Evolutionary conservation across 441 rosid species (phyloP), one percentile per base, ranked within the genome.

Genomic region (Gossypium schwendimanii): DNA sequence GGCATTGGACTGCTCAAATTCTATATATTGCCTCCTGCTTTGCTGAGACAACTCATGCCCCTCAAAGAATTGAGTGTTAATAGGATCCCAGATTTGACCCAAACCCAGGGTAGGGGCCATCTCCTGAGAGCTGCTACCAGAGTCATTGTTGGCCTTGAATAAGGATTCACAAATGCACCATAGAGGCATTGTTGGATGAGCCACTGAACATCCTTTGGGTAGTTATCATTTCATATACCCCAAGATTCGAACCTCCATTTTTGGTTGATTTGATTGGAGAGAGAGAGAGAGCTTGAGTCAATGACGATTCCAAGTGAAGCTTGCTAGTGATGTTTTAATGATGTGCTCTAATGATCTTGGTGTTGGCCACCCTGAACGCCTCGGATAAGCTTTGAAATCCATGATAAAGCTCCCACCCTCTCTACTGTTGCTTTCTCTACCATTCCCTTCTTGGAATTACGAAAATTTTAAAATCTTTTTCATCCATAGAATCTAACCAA

Each of bases 261-360:
- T 31, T 31, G 36, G 36, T 31, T 31, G 7, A 31, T 31, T 31
- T 31, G 36, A 31, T 31, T 31, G 36, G 36, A 5, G 36, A 31
- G 36, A 28, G 33, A 94, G 99, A 87, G 99, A 94, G 99, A 83
- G 86, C 72, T 85, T 7, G 97, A 88, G 75, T 91, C 83, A 33
- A 33, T 33, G 39, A 33, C 9, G 39, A 33, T 81, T 67, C 72
- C 81, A 52, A 82, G 64, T 21, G 39, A 33, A 33, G 9, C 39
- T 33, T 33, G 39, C 39, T 6, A 33, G 39, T 33, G 39, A 33
- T 6, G 9, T 33, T 33, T 33, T 33, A 33, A 33, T 33, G 39
- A 71, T 65, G 60, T 67, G 72, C 72, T 83, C 87, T 8, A 88
- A 70, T 12, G 83, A 72, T 81, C 88, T 82, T 61, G 83, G 18